Evolutionary conservation across 2,329 filamentous ascomycete species (phyloP).

Genomic region (Cladosporium cucumerinum): DNA sequence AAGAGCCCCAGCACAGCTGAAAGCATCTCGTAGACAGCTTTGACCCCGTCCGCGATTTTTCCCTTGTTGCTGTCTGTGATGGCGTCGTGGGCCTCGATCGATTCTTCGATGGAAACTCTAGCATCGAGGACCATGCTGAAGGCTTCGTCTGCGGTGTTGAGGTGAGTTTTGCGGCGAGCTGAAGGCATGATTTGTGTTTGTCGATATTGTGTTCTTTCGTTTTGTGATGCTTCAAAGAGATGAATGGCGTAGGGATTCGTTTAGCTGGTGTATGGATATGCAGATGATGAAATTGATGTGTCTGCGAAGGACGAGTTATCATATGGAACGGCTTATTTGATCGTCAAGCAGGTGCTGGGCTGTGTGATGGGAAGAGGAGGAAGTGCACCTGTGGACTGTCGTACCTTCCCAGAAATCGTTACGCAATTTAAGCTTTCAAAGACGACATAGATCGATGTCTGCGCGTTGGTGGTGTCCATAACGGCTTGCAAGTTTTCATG

Average conservation of each 20-base stretch:
- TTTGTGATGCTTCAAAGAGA: background rate
- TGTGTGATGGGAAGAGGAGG: background rate
- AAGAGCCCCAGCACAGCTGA: background rate
- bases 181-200: background rate
- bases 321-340: background rate
- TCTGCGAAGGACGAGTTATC: background rate
- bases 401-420: background rate
- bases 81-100: background rate
- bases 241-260: background rate
- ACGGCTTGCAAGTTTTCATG: background rate
- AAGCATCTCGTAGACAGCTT: background rate
- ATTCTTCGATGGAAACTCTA: background rate
- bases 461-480: background rate
- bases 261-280: background rate
- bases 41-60: background rate
- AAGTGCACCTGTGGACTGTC: background rate
- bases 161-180: background rate
- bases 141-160: background rate
- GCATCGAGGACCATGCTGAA: background rate
- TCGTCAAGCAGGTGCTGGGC: background rate
- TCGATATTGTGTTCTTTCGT: background rate
- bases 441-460: background rate
- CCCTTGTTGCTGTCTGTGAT: background rate
- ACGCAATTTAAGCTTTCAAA: background rate
- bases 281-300: background rate